These are phyloP conservation scores for Allium cepa DNA, from an alignment of 106 monocot species.

Conservation along the genomic window DNA sequence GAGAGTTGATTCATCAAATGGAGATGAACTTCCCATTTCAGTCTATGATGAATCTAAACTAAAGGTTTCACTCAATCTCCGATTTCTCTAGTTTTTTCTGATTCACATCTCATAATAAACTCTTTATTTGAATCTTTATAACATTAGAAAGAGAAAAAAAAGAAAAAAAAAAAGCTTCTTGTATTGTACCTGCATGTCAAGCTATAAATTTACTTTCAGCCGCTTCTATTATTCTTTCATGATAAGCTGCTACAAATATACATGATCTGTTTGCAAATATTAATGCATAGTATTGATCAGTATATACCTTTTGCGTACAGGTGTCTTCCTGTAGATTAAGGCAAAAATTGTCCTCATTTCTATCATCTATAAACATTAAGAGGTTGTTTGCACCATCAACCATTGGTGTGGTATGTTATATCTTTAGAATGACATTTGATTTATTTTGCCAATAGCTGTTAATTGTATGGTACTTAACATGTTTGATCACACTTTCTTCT, in stretches of 20 bases:
- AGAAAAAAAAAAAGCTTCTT: not conserved
- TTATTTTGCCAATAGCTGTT: not conserved
- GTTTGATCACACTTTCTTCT: not conserved
- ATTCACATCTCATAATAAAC: not conserved
- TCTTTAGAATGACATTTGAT: not conserved
- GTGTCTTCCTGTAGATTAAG: not conserved
- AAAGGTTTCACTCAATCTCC: constrained; percentile 5
- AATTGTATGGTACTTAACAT: not conserved
- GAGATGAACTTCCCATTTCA: constrained; percentile 2
- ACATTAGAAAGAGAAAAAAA: no score
- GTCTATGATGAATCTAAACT: not conserved
- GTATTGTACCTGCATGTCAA: not conserved
- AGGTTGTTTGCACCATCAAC: constrained; percentile 15
- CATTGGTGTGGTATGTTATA: constrained; percentile 11
- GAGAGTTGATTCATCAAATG: constrained; percentile 3
- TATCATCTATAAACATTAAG: constrained; percentile 4
- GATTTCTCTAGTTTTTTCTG: not conserved
- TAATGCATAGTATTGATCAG: not conserved
- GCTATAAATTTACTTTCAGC: not conserved
- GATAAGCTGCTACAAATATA: no score
- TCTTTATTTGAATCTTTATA: not conserved
- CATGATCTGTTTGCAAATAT: not conserved
- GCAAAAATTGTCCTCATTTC: not conserved
- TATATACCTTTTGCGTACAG: constrained; percentile 1
- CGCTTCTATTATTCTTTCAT: not conserved